Percentiles rank a stretch among this genome's conserved stretches.
Evolutionary conservation across 495 filamentous ascomycete genomes (phyloP).

Genomic region (Neurospora sp.): DNA sequence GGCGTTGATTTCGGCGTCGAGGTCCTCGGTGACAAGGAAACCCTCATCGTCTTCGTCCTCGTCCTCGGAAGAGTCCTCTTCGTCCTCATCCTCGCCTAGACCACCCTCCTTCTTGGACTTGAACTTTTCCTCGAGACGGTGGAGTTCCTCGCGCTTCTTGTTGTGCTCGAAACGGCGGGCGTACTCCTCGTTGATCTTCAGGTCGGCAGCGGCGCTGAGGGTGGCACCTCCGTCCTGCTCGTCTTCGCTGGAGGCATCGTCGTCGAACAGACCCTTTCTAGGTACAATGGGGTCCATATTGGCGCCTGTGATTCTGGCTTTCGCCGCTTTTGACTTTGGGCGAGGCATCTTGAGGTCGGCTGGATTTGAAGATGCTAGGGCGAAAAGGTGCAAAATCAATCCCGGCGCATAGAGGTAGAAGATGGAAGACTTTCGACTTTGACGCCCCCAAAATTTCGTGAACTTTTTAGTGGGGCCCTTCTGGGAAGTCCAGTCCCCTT

Average conservation of each 20-base stretch:
- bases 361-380: not conserved
- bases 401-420: not conserved
- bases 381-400: not conserved
- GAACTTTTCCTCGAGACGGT: slow-evolving; percentile 84
- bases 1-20: slow-evolving; percentile 79
- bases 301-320: not conserved
- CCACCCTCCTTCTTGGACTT: slow-evolving; percentile 38
- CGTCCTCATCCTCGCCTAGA: slow-evolving; percentile 22
- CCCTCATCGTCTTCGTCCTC: slow-evolving; percentile 88
- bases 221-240: slow-evolving; percentile 49
- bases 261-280: slow-evolving; percentile 22
- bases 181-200: slow-evolving; percentile 87
- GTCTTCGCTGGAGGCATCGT: slow-evolving; percentile 33
- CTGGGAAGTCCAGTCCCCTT: not conserved
- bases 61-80: slow-evolving; percentile 49
- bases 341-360: slow-evolving; percentile 8
- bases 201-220: slow-evolving; percentile 38
- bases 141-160: slow-evolving; percentile 85
- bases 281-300: slow-evolving; percentile 1
- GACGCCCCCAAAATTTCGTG: not conserved
- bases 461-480: slow-evolving; percentile 18
- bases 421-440: not conserved
- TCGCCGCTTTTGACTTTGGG: slow-evolving; percentile 8
- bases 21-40: slow-evolving; percentile 63
- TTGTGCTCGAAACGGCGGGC: slow-evolving; percentile 89